Evolutionary conservation across 768 basidiomycete species (phyloP).

Genomic region (Galerina sulciceps): DNA sequence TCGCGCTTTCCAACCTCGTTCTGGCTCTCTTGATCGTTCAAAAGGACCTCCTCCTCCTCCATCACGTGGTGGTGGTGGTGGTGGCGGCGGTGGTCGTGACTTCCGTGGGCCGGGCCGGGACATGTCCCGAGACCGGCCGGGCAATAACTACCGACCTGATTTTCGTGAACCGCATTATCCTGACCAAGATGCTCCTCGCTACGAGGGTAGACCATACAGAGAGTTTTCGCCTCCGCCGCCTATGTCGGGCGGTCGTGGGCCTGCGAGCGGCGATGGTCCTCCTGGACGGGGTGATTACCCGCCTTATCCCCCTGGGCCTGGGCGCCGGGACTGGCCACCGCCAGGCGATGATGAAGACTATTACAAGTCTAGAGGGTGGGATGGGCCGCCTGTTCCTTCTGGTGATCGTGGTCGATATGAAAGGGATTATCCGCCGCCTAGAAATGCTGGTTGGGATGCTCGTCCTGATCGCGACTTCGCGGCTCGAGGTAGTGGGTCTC

Average conservation of each 20-base stretch:
- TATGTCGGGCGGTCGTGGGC: constrained; percentile 11
- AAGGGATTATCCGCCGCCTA: constrained; percentile 30
- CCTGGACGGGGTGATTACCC: constrained; percentile 21
- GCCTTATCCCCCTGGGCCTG: constrained; percentile 18
- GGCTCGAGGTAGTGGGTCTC: constrained; percentile 22
- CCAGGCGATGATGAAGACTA: constrained; percentile 43
- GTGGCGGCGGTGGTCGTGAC: too few species aligned
- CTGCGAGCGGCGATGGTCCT: constrained; percentile 12
- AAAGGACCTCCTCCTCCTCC: constrained; percentile 14
- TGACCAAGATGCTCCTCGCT: constrained; percentile 40
- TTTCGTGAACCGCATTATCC: constrained; percentile 41
- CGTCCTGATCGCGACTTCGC: constrained; percentile 41
- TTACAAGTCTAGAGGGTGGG: constrained; percentile 40
- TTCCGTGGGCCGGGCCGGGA: constrained; percentile 23
- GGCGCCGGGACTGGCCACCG: constrained; percentile 27
- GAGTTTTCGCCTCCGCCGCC: constrained; percentile 20
- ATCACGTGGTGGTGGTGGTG: constrained; percentile 18
- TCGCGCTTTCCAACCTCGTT: constrained; percentile 18
- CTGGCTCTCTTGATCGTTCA: constrained; percentile 19
- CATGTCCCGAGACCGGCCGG: constrained; percentile 35
- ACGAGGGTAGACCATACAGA: constrained; percentile 31
- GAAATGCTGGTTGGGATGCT: constrained; percentile 42
- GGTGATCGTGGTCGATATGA: constrained; percentile 42
- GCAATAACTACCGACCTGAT: constrained; percentile 40
- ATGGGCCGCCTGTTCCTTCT: constrained; percentile 31